Percentiles rank a stretch among this genome's conserved stretches.
Conservation (phyloP, 345 rosid genomes). For the Limnanthes douglasii region DNA sequence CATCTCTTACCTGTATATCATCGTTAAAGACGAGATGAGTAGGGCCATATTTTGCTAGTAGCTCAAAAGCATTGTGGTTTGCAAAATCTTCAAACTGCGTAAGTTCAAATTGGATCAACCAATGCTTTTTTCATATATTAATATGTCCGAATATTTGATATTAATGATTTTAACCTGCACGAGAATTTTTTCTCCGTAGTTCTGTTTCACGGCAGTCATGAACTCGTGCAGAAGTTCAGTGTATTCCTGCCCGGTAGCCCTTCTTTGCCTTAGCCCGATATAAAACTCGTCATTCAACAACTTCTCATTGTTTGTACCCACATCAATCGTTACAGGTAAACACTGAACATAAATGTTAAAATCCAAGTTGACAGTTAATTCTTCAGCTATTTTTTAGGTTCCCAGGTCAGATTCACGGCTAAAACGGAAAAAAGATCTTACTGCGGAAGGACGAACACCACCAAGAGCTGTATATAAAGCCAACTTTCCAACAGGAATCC, state of each 20-base stretch:
- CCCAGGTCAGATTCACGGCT: neutral
- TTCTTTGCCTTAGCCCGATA: slow-evolving; percentile 61
- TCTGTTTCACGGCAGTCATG: slow-evolving; percentile 84
- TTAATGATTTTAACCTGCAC: slow-evolving; percentile 34
- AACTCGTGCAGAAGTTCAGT: slow-evolving; percentile 63
- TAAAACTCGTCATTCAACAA: slow-evolving; percentile 79
- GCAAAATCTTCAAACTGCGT: slow-evolving; percentile 96
- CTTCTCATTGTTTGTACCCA: slow-evolving; percentile 80
- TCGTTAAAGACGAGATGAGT: slow-evolving; percentile 93
- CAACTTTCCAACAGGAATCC: slow-evolving; percentile 83
- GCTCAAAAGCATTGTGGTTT: slow-evolving; percentile 83
- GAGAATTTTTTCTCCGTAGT: slow-evolving; percentile 82
- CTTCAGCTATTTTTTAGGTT: neutral
- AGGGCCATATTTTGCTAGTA: slow-evolving; percentile 59
- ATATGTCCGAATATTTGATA: neutral
- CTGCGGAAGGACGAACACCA: slow-evolving; percentile 82
- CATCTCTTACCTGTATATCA: slow-evolving; percentile 60
- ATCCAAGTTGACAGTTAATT: neutral
- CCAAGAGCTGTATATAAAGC: slow-evolving; percentile 83
- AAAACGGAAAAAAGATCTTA: slow-evolving; percentile 18
- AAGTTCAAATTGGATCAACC: too few relatives aligned
- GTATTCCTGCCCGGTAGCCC: slow-evolving; percentile 88
- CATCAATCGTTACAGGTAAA: slow-evolving; percentile 80
- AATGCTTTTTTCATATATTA: too few relatives aligned
- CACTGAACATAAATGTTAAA: slow-evolving; percentile 22